These are phyloP conservation scores for Monosporozyma unispora DNA, from an alignment of 805 yeast genomes.

Conservation along the genomic window DNA sequence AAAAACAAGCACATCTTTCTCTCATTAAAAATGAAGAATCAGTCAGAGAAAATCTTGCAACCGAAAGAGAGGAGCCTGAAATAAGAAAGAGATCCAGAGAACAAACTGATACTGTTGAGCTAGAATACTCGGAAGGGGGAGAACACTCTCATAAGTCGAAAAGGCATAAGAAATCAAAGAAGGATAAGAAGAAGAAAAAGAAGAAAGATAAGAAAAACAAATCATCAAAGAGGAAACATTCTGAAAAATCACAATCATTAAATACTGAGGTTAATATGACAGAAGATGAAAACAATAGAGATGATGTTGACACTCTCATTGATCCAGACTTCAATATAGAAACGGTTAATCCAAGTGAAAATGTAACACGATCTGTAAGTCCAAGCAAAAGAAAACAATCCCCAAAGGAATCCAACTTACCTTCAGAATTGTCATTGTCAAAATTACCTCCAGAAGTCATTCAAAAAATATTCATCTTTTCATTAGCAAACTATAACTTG, in stretches of 20 bases:
- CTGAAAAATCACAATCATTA: neutral
- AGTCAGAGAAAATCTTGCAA: neutral
- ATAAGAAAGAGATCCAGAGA: neutral
- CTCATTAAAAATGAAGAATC: too few relatives aligned
- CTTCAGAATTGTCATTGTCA: neutral
- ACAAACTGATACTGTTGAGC: neutral
- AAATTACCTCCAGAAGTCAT: slow-evolving; percentile 12
- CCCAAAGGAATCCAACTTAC: neutral
- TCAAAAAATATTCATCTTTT: slow-evolving; percentile 9
- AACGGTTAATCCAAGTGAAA: neutral
- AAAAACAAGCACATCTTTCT: too few relatives aligned
- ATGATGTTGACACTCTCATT: neutral
- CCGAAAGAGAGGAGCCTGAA: neutral
- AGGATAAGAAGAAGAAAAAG: neutral
- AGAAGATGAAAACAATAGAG: neutral
- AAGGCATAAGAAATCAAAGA: neutral
- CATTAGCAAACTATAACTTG: slow-evolving; percentile 1
- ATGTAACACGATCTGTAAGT: neutral
- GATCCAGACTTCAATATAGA: neutral
- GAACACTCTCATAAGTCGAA: neutral
- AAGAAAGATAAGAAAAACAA: neutral
- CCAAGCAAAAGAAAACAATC: neutral
- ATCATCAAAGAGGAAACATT: neutral
- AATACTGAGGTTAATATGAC: neutral
- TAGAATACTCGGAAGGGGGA: neutral